phyloP scores from a whole-genome alignment of 2,329 filamentous ascomycete genomes.

The Pezicula neosporulosa region DNA sequence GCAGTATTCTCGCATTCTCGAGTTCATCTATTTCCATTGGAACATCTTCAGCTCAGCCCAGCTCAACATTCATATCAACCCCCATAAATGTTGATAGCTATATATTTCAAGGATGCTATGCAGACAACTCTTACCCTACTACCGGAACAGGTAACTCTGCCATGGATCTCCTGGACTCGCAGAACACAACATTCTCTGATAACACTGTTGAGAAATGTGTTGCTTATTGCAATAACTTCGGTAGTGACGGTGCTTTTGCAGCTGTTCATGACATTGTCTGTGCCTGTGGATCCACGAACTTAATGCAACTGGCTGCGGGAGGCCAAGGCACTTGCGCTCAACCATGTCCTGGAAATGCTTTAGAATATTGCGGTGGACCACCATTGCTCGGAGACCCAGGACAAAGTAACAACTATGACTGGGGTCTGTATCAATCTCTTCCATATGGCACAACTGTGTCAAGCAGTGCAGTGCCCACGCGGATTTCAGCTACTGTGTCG shows the following conservation, averaged over 20 bases:
- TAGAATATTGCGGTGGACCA: neutral
- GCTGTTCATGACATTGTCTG: neutral
- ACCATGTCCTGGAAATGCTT: neutral
- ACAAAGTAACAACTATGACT: neutral
- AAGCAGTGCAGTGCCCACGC: neutral
- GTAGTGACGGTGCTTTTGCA: neutral
- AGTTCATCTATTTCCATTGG: too few relatives aligned
- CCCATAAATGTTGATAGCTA: neutral
- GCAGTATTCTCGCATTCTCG: too few relatives aligned
- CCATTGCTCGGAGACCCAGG: neutral
- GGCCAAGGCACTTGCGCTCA: neutral
- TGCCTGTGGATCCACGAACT: neutral
- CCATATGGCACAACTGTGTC: neutral
- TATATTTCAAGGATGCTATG: neutral
- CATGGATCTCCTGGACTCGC: neutral
- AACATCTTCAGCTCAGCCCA: neutral
- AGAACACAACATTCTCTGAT: neutral
- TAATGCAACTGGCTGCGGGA: neutral
- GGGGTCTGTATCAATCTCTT: neutral
- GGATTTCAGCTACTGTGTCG: too few relatives aligned
- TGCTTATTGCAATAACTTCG: neutral
- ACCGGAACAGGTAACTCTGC: neutral
- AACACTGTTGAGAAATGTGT: neutral
- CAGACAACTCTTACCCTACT: neutral
- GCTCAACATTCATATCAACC: neutral